Percentiles rank a stretch among this genome's conserved stretches.
phyloP scores from a whole-genome alignment of 495 filamentous ascomycete genomes.

The Aspergillus asperescens region DNA sequence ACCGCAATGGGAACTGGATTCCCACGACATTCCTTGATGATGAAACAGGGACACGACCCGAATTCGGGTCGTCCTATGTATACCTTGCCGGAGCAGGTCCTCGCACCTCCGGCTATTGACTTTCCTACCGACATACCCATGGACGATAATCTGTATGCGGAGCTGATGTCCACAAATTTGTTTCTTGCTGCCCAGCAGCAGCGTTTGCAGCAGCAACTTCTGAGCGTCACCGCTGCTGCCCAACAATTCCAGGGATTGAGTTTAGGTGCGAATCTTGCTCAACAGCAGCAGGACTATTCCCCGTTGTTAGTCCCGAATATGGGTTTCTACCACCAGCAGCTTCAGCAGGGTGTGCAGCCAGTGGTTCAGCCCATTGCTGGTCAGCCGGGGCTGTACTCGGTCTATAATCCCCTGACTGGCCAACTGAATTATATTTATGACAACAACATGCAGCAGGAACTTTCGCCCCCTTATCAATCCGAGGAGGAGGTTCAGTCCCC shows the following conservation, averaged over 20 bases:
- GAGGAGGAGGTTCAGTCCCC: slow-evolving; percentile 38
- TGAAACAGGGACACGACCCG: slow-evolving; percentile 37
- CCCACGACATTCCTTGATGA: slow-evolving; percentile 44
- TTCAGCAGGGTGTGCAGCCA: slow-evolving; percentile 69
- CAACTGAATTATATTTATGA: slow-evolving; percentile 72
- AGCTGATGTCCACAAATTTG: slow-evolving; percentile 77
- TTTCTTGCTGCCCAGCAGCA: slow-evolving; percentile 87
- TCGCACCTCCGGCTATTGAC: slow-evolving; percentile 76
- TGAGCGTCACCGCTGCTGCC: slow-evolving; percentile 51
- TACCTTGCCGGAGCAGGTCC: slow-evolving; percentile 71
- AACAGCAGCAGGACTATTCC: slow-evolving; percentile 39
- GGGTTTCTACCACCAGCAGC: slow-evolving; percentile 61
- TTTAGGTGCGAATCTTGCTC: slow-evolving; percentile 37
- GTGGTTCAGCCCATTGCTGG: slow-evolving; percentile 61
- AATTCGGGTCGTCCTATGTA: slow-evolving; percentile 54
- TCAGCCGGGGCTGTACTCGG: slow-evolving; percentile 69
- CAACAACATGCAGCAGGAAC: slow-evolving; percentile 40
- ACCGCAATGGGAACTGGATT: slow-evolving; percentile 59
- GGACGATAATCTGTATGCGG: slow-evolving; percentile 76
- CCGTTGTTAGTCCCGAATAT: slow-evolving; percentile 39
- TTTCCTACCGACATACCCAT: slow-evolving; percentile 61
- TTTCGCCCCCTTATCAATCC: slow-evolving; percentile 25
- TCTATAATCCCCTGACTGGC: slow-evolving; percentile 77
- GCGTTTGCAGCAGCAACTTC: slow-evolving; percentile 63
- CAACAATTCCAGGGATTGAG: slow-evolving; percentile 76